These are phyloP conservation scores for Oehlia diaphana DNA, from an alignment of 192 early-diverging fungal species.

Conservation along the genomic window DNA sequence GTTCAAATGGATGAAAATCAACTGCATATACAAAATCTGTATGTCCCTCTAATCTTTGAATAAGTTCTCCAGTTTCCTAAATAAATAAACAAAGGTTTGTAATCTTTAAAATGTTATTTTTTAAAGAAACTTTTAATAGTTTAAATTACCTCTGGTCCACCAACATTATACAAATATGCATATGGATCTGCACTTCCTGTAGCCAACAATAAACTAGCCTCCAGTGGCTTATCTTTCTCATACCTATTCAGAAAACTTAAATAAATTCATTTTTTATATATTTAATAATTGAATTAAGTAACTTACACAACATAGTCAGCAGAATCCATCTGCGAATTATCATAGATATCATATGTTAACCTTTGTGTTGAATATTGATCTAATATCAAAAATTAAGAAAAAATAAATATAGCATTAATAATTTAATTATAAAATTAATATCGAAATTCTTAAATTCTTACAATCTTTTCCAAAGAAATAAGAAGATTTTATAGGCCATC, in stretches of 20 bases:
- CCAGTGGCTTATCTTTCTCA: constrained; percentile 48
- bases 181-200: constrained; percentile 84
- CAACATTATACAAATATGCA: constrained; percentile 74
- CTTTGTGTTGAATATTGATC: constrained; percentile 18
- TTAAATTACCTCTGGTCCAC: constrained; percentile 43
- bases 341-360: constrained; percentile 39
- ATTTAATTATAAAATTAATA: background rate
- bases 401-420: background rate
- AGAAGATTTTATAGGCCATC: constrained; percentile 93
- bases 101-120: too few species aligned
- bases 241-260: constrained; percentile 23
- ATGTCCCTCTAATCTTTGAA: constrained; percentile 88
- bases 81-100: background rate
- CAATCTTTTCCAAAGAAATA: constrained; percentile 74
- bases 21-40: constrained; percentile 92
- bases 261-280: too few species aligned
- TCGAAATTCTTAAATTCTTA: constrained; percentile 35
- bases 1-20: constrained; percentile 86
- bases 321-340: constrained; percentile 32
- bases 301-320: constrained; percentile 24
- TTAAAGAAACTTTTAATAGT: background rate
- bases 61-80: constrained; percentile 54
- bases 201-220: constrained; percentile 66
- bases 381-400: background rate
- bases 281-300: background rate